These are phyloP conservation scores for Bipolaris bicolor DNA, from an alignment of 2,329 filamentous ascomycete genomes.

Conservation along the genomic window DNA sequence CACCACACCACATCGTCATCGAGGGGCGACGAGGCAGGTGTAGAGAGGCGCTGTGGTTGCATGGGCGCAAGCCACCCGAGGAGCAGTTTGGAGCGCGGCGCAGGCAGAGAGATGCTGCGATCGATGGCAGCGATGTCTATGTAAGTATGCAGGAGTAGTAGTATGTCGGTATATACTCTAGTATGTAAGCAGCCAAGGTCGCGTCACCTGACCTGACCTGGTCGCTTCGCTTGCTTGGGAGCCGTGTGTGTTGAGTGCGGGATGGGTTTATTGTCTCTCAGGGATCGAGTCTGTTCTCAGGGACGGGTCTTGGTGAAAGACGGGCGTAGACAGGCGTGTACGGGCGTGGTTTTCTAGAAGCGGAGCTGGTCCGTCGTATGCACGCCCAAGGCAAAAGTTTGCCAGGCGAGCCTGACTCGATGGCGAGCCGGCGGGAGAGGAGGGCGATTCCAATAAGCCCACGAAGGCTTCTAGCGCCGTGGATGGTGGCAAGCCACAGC, in stretches of 20 bases:
- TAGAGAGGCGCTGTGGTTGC: not conserved
- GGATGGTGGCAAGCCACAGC: slow-evolving; percentile 18
- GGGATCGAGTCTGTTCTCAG: not conserved
- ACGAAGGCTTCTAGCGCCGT: slow-evolving; percentile 31
- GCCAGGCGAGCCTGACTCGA: slow-evolving; percentile 24
- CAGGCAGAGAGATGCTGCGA: not conserved
- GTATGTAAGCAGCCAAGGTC: no score
- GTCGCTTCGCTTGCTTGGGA: not conserved
- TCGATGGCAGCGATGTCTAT: not conserved
- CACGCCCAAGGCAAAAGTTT: slow-evolving; percentile 21
- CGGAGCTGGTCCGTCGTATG: slow-evolving; percentile 9
- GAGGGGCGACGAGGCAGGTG: slow-evolving; percentile 1
- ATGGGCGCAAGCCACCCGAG: not conserved
- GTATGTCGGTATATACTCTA: no score
- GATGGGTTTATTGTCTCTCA: not conserved
- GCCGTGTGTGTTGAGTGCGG: no score
- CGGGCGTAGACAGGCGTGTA: not conserved
- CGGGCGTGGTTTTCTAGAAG: slow-evolving; percentile 11
- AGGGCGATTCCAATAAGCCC: slow-evolving; percentile 13
- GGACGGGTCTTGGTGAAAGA: not conserved
- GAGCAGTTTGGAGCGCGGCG: no score
- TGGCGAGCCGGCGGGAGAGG: slow-evolving; percentile 9
- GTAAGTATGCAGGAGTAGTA: no score
- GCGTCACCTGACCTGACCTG: not conserved
- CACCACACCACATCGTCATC: slow-evolving; percentile 1